Base-by-base conservation (phyloP, 176 grass and related monocot species). In the Oryza nivara region DNA sequence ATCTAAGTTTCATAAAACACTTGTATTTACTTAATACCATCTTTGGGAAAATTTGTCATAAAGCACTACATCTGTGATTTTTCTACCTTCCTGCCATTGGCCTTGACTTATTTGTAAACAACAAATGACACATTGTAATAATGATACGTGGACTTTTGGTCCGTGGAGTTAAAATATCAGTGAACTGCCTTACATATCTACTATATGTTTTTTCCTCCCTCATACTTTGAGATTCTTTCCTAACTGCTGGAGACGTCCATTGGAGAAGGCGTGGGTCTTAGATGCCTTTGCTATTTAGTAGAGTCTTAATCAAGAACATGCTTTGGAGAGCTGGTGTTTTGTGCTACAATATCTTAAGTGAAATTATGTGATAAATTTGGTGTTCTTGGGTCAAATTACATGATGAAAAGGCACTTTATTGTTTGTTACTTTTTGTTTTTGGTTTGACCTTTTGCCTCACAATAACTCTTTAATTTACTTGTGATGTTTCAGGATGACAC, bases 401-500 rank as follows among this genome's bases (percentile, higher is more conserved):
- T 58, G 52, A 8, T 58, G 52, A 17, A 19, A 58, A 58, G 52
- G 17, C 17, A 19, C 17, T 58, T 19, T 58, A 58, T 17, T 58
- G 17, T 20, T 58, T 8, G 14, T 52, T 20, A 19, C 15, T 6
- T 38, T 89, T 75, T 84, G 70, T 26, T 23, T 52, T 78, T 79
- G 40, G 38, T 38, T 47, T 38, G 26, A 74, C 3, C 30, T 70
- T 73, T 64, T 51, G 54, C 64, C 75, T 25, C 19, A 52, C 15
- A 54, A 38, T 82, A 77, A 65, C 22, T 65, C 14, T 47, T 23
- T 72, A 67, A 76, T 78, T 91, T 17, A 65, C 69, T 28, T 63
- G 35, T 70, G 2, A 65, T 28, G 45, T 89, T 90, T 81, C 88
- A 98, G 96, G 96, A 98, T 84, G 96, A 98, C 83, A 98, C 96